Evolutionary conservation across 2,329 filamentous ascomycete species (phyloP), one percentile per base, ranked within the genome.

Genomic region (Penicillium thymicola): DNA sequence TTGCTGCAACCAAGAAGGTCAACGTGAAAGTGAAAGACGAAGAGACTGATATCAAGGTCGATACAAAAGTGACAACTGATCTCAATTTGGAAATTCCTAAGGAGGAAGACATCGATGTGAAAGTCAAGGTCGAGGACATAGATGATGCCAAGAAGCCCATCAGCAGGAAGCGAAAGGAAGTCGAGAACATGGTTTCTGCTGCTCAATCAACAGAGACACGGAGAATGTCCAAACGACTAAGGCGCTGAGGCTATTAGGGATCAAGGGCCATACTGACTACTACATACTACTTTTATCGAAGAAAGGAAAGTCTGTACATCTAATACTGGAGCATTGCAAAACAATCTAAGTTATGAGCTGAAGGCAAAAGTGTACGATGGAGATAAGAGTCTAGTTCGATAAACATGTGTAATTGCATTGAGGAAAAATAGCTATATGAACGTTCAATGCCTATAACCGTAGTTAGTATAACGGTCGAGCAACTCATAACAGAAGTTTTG

Each of bases 1-100:
- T 85, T n/a, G 71, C 67, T 64, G 71, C 69, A 62, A 70, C 72
- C 34, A 70, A 74, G 64, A 72, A 72, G 53, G 69, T 76, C 40
- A 65, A 72, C 21, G 63, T 75, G 34, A 64, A 72, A 10, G 66
- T 69, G 21, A 69, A 72, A 51, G 65, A 71, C 34, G 64, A 65
- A 30, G 61, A 67, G 16, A 50, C 59, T 16, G 65, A 69, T 32
- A 60, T 67, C 6, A 61, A 71, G 46, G 59, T 71, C 7, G 57
- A 69, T 43, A 69, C 65, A 0, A 61, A 64, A 38, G 65, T 69
- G 8, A 68, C 60, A n/a, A 67, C 67, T 9, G 64, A 61, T 1
- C 54, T 70, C 9, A 53, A 61, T 25, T 46, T 69, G 43, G 68
- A 71, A 47, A 57, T 65, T 16, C 54, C 61, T 30, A 60, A 67